These are phyloP conservation scores for Kwoniella sp. DNA, from an alignment of 768 basidiomycete species.

Conservation along the genomic window DNA sequence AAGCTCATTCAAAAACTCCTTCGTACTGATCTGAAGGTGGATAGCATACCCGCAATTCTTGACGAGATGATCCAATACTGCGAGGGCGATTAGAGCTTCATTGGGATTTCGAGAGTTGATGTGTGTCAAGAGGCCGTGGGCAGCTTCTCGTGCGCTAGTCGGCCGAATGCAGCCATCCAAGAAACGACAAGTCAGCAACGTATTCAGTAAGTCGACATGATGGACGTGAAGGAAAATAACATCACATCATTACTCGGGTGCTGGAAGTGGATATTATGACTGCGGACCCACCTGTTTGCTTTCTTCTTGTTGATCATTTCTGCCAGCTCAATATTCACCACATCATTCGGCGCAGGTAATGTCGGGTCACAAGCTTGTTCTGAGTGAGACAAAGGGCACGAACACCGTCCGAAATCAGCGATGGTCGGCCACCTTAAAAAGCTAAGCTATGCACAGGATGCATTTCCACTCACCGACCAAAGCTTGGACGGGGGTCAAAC, in stretches of 20 bases:
- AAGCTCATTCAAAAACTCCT: constrained; percentile 97
- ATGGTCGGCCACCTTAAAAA: too few species aligned
- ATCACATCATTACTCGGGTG: too few species aligned
- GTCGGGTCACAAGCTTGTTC: constrained; percentile 83
- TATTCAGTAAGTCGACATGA: too few species aligned
- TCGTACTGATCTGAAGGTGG: constrained; percentile 93
- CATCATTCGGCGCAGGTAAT: constrained; percentile 85
- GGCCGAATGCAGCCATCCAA: too few species aligned
- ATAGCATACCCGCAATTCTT: constrained; percentile 96
- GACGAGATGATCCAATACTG: constrained; percentile 61
- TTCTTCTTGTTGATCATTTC: constrained; percentile 93
- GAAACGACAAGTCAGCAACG: too few species aligned
- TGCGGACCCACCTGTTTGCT: constrained; percentile 90
- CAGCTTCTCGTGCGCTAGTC: constrained; percentile 82
- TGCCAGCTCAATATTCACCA: constrained; percentile 86
- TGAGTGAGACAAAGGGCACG: constrained; percentile 14
- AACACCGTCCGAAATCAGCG: too few species aligned
- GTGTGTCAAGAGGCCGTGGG: constrained; percentile 76
- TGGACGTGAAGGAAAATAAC: too few species aligned
- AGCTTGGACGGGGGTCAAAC: constrained; percentile 50
- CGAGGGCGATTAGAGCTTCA: constrained; percentile 78
- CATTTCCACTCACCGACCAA: constrained; percentile 49
- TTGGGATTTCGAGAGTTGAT: constrained; percentile 94
- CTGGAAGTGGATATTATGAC: too few species aligned
- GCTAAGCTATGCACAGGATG: not conserved